Conservation (phyloP, 495 filamentous ascomycete genomes). For the Neurospora sp. region DNA sequence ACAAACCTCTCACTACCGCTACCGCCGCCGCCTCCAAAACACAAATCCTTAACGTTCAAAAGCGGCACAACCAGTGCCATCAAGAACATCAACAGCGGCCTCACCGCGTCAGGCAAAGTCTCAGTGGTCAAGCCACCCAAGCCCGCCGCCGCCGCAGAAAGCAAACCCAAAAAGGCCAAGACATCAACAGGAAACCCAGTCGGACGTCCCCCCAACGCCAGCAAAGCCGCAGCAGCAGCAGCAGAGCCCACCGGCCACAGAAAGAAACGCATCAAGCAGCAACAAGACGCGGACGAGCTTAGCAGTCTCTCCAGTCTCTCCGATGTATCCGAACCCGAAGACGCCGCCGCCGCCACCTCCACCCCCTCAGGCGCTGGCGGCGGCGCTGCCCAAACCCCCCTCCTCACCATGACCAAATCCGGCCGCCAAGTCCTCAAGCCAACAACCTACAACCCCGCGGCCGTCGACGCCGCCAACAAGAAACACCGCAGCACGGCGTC, state of each 20-base stretch:
- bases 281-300: constrained; percentile 4
- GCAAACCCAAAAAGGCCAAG: constrained; percentile 21
- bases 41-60: not conserved
- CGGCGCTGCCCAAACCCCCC: constrained; percentile 37
- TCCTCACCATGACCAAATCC: constrained; percentile 67
- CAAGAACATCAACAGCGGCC: constrained; percentile 17
- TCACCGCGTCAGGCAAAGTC: constrained; percentile 10
- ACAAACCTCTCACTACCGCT: not conserved
- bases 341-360: not conserved
- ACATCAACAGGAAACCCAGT: not conserved
- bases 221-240: not conserved
- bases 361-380: too few relatives aligned
- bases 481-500: constrained; percentile 17
- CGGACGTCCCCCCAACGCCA: not conserved
- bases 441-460: constrained; percentile 53
- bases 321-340: constrained; percentile 6
- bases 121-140: constrained; percentile 1
- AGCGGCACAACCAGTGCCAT: constrained; percentile 18
- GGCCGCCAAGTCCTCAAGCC: constrained; percentile 74
- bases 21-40: not conserved
- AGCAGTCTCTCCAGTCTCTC: constrained; percentile 9
- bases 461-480: constrained; percentile 27
- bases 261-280: constrained; percentile 10
- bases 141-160: constrained; percentile 4
- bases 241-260: constrained; percentile 2